phyloP scores from a whole-genome alignment of 225 moss, liverwort and hornwort species.

The Rhytidiadelphus loreus region DNA sequence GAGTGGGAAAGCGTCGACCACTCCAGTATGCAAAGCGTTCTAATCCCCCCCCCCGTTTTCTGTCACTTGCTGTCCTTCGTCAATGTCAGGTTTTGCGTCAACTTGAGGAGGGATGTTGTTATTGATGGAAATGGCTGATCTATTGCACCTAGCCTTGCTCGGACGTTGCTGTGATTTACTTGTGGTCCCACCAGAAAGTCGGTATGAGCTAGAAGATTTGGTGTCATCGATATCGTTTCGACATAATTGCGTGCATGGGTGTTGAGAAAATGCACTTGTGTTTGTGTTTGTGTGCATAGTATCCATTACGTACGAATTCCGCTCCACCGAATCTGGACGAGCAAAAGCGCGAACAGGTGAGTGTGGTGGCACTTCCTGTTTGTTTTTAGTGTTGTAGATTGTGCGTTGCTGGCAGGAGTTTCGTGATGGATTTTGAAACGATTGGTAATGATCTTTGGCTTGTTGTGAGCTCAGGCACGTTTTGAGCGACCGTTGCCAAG shows the following conservation, averaged over 20 bases:
- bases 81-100: background rate
- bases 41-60: background rate
- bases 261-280: background rate
- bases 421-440: background rate
- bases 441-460: background rate
- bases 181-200: background rate
- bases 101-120: background rate
- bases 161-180: background rate
- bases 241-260: background rate
- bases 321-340: constrained; percentile 97
- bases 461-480: constrained; percentile 45
- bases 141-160: background rate
- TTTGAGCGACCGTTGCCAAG: constrained; percentile 36
- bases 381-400: background rate
- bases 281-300: constrained; percentile 37
- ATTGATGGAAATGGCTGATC: background rate
- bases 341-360: constrained; percentile 85
- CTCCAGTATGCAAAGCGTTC: constrained; percentile 11
- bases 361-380: background rate
- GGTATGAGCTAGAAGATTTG: background rate
- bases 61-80: background rate
- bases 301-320: constrained; percentile 82
- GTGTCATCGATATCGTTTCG: background rate
- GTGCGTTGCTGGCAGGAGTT: background rate
- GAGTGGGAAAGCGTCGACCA: constrained; percentile 16